Evolutionary conservation across 2,329 filamentous ascomycete genomes (phyloP).

Genomic region (Bretziella fagacearum): DNA sequence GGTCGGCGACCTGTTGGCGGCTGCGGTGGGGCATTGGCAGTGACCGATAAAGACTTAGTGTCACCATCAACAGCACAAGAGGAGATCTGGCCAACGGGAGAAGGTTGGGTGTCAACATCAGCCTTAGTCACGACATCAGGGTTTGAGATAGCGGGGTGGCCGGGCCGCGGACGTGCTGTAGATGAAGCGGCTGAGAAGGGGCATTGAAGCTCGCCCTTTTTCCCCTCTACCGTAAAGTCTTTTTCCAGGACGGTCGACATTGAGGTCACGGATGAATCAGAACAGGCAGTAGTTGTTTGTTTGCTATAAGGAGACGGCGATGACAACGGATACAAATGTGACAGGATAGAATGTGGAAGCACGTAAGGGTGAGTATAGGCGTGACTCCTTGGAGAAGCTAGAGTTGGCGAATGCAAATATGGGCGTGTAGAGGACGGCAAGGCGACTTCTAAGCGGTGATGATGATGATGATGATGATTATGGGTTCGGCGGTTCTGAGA

Average conservation of each 20-base stretch:
- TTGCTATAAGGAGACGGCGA: constrained; percentile 24
- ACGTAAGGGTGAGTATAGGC: constrained; percentile 2
- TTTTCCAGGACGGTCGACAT: constrained; percentile 57
- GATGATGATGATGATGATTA: background rate
- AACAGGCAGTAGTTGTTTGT: constrained; percentile 27
- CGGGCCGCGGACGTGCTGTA: background rate
- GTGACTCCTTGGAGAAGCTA: background rate
- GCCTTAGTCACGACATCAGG: constrained; percentile 11
- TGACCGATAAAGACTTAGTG: background rate
- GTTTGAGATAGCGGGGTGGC: background rate
- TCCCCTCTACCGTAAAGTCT: constrained; percentile 79
- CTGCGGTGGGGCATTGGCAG: constrained; percentile 1
- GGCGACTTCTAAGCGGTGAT: background rate
- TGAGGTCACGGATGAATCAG: constrained; percentile 33
- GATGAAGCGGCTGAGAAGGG: constrained; percentile 43
- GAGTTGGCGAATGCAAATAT: background rate
- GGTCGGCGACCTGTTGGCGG: constrained; percentile 18
- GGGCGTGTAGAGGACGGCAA: background rate
- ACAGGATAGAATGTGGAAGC: background rate
- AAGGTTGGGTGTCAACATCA: background rate
- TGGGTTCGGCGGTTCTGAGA: constrained; percentile 28
- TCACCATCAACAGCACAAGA: background rate
- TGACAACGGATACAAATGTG: constrained; percentile 16
- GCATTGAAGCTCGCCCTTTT: constrained; percentile 61
- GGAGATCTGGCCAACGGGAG: background rate